Evolutionary conservation across 2,329 filamentous ascomycete species (phyloP), one percentile per base, ranked within the genome.

Genomic region (Incumbomyces delicatus): DNA sequence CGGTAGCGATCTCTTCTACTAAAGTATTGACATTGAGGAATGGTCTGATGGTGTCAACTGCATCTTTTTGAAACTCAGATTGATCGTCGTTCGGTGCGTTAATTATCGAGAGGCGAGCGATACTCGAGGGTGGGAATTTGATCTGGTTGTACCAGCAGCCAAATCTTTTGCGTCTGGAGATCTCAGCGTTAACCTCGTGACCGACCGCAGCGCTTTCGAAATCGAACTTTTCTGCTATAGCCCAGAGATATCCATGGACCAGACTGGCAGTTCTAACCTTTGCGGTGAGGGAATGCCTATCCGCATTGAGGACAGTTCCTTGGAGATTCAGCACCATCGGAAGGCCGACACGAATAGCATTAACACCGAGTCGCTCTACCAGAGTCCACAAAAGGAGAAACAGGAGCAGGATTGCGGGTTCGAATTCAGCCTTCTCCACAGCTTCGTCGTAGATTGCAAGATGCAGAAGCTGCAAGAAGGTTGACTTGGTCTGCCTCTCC

Each of bases 241-340:
- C 77, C 83, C 85, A 90, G 49, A 95, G 80, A 63, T 95, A 95
- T 7, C 87, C 89, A 59, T 94, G 86, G 42, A 90, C 86, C 47
- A 96, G 69, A 60, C 85, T 88, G 27, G 85, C 87, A 36, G 94
- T 72, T 36, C 86, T 83, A 33, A 94, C 77, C 60, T 90, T 92
- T 27, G 82, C 76, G 35, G 78, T 63, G 0, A 83, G 79, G 18
- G 76, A 75, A 2, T 81, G 71, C 6, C 77, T 75, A 13, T 54
- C 48, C 14, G 49, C 50, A 8, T 60, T 63, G 4, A 60, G 54
- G 41, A 92, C 84, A 52, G 92, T 87, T 58, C 94, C 87, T 62
- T 95, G 89, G 1, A 96, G 74, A 38, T 84, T 78, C 63, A 94
- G 80, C 10, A 95, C 76, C 88, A 95, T 95, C 1, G 89, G 87